A percentile compares a stretch with the other conserved stretches of the same genome.
phyloP scores from a whole-genome alignment of 176 grass and related monocot species.

The Triticum urartu region DNA sequence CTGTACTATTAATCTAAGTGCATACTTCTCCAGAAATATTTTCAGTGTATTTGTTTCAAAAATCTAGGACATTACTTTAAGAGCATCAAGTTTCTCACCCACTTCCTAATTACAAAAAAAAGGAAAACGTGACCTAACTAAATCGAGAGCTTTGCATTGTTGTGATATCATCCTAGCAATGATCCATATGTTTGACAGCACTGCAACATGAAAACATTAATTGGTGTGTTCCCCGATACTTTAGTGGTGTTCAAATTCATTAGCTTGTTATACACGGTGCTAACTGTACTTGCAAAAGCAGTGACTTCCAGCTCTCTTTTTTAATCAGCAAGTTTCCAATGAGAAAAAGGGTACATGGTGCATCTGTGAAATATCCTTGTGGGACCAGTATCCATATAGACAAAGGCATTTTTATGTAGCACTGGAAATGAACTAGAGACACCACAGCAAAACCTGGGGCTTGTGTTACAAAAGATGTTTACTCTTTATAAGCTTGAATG shows the following conservation, averaged over 20 bases:
- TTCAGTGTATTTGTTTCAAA: neutral
- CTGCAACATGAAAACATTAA: neutral
- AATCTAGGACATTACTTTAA: neutral
- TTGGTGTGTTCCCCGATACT: neutral
- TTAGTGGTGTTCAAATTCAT: neutral
- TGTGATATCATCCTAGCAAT: neutral
- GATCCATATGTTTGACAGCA: conserved; percentile 4
- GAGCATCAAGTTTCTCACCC: conserved; percentile 16
- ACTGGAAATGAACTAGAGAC: neutral
- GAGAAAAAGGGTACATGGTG: neutral
- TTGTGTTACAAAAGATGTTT: neutral
- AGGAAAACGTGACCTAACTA: conserved; percentile 18
- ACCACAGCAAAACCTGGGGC: neutral
- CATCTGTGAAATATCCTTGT: neutral
- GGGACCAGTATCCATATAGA: neutral
- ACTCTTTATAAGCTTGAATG: neutral
- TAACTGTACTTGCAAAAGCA: neutral
- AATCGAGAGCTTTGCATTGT: conserved; percentile 5
- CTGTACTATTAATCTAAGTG: conserved; percentile 2
- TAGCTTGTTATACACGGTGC: conserved; percentile 1
- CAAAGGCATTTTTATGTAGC: neutral
- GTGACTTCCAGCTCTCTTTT: neutral
- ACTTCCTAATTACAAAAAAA: neutral
- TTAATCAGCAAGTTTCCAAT: neutral
- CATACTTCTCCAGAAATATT: neutral